A percentile compares a stretch with the other conserved stretches of the same genome.
Evolutionary conservation across 1,284 basidiomycete species (phyloP).

Genomic region (Irpex sp.): DNA sequence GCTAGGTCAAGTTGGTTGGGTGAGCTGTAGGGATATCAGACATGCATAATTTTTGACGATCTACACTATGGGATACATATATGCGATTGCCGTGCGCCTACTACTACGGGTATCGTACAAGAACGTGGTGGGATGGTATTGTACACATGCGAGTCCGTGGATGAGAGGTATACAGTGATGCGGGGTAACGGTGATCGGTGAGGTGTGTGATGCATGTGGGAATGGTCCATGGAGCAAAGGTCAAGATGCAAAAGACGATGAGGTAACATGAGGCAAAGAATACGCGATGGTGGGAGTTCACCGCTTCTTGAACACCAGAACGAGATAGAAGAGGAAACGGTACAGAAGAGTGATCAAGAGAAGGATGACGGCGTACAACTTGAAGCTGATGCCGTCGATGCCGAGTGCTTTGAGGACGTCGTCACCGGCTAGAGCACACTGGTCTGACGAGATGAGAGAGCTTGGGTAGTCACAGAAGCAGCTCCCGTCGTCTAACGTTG

Average conservation of each 20-base stretch:
- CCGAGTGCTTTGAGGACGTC: slow-evolving; percentile 23
- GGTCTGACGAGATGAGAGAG: slow-evolving; percentile 20
- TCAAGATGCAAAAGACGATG: neutral
- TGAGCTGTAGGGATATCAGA: too few relatives aligned
- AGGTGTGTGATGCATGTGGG: too few relatives aligned
- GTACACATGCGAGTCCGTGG: neutral
- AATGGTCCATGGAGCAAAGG: too few relatives aligned
- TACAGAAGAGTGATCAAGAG: slow-evolving; percentile 18
- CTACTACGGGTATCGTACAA: neutral
- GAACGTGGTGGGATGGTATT: too few relatives aligned
- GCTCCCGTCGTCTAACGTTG: slow-evolving; percentile 20
- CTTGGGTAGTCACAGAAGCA: slow-evolving; percentile 29
- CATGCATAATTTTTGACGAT: too few relatives aligned
- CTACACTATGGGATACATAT: neutral
- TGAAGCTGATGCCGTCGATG: slow-evolving; percentile 15
- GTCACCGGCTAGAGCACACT: slow-evolving; percentile 26
- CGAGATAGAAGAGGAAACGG: slow-evolving; percentile 15
- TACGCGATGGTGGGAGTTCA: neutral
- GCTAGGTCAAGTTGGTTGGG: neutral
- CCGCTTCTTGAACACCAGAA: slow-evolving; percentile 19
- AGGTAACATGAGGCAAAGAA: neutral
- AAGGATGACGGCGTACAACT: slow-evolving; percentile 17
- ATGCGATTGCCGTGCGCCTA: neutral
- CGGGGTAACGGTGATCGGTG: too few relatives aligned
- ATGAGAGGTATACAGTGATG: neutral